Conservation (phyloP, 1,284 basidiomycete species). For the Chalciporus sp. region DNA sequence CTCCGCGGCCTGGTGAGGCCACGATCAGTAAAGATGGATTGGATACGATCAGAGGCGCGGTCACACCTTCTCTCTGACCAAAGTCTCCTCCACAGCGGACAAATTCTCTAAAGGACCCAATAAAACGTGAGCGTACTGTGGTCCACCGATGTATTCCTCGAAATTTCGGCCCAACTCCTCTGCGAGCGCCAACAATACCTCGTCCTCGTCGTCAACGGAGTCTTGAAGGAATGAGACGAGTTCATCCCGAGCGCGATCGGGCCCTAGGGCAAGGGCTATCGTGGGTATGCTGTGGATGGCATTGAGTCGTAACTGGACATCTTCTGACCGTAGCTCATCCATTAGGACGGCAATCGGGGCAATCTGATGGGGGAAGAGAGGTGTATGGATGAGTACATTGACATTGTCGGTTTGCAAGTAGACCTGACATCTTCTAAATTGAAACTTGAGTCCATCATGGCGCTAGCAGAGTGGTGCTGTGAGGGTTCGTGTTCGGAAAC, state of each 20-base stretch:
- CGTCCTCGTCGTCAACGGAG: conserved; percentile 98
- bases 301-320: conserved; percentile 92
- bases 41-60: neutral
- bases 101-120: conserved; percentile 95
- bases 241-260: conserved; percentile 94
- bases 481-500: conserved; percentile 1
- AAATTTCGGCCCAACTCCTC: conserved; percentile 94
- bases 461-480: neutral
- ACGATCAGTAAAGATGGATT: conserved; percentile 14
- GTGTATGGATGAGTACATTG: conserved; percentile 17
- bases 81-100: conserved; percentile 96
- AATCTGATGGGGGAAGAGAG: conserved; percentile 50
- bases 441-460: conserved; percentile 64
- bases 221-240: conserved; percentile 97
- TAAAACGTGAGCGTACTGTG: conserved; percentile 85
- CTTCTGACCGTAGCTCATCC: conserved; percentile 95
- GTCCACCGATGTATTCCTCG: conserved; percentile 94
- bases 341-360: conserved; percentile 88
- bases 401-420: conserved; percentile 10
- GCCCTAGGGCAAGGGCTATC: conserved; percentile 95
- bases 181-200: conserved; percentile 94
- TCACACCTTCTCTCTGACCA: conserved; percentile 95
- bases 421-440: conserved; percentile 56
- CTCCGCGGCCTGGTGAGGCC: conserved; percentile 78
- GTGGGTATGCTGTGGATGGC: conserved; percentile 98